Evolutionary conservation across 805 yeast genomes (phyloP).

Genomic region (Nakazawaea peltata): DNA sequence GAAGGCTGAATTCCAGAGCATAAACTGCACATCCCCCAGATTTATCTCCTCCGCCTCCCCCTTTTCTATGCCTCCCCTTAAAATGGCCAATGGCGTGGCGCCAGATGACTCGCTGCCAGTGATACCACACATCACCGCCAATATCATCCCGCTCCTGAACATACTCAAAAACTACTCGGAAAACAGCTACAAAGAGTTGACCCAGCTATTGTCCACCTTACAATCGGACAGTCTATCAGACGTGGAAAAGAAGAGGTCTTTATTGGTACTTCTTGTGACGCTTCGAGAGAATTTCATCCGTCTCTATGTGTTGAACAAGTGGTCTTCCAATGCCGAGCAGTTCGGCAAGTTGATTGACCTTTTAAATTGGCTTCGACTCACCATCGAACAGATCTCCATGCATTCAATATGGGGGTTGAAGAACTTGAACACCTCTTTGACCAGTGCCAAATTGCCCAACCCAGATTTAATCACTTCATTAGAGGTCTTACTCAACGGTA

Average conservation of each 20-base stretch:
- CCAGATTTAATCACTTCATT: conserved; percentile 85
- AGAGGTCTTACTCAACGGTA: conserved; percentile 72
- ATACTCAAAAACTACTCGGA: conserved; percentile 52
- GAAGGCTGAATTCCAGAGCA: no score
- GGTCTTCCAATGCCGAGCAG: conserved; percentile 72
- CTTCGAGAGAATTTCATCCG: conserved; percentile 80
- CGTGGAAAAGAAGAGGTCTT: conserved; percentile 53
- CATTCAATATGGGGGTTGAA: conserved; percentile 60
- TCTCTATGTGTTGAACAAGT: conserved; percentile 77
- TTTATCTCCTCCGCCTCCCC: no score
- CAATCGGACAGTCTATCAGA: conserved; percentile 47
- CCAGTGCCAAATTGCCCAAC: conserved; percentile 87
- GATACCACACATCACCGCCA: conserved; percentile 67
- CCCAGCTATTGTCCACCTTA: conserved; percentile 51
- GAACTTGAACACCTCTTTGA: conserved; percentile 57
- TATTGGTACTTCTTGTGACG: conserved; percentile 60
- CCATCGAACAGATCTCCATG: conserved; percentile 66
- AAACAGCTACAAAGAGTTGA: conserved; percentile 56
- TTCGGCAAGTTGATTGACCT: conserved; percentile 76
- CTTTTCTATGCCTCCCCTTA: no score
- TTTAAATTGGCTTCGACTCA: conserved; percentile 70
- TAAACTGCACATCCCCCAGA: no score
- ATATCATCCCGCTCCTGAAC: conserved; percentile 57
- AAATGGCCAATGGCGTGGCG: no score
- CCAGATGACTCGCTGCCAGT: conserved; percentile 21